Conservation (phyloP, 495 filamentous ascomycete genomes). For the Cercophora samala region DNA sequence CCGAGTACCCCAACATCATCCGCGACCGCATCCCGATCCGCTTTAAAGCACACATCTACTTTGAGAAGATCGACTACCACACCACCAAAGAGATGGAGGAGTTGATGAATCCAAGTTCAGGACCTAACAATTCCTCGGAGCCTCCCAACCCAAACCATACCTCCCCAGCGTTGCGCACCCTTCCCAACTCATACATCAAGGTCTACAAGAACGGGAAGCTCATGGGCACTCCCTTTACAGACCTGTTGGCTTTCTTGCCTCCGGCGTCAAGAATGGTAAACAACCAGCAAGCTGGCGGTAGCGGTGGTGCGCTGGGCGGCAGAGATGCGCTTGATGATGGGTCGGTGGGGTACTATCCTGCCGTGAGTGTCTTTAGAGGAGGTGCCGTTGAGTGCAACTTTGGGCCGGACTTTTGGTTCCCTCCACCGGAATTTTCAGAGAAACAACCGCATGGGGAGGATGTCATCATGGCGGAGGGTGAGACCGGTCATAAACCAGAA, state of each 20-base stretch:
- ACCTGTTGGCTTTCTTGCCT: conserved; percentile 87
- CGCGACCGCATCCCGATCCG: conserved; percentile 92
- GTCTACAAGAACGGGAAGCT: conserved; percentile 87
- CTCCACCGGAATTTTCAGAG: conserved; percentile 54
- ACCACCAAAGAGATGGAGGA: conserved; percentile 85
- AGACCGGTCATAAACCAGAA: conserved; percentile 20
- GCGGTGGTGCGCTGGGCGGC: conserved; percentile 24
- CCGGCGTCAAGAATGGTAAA: conserved; percentile 75
- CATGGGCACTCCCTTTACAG: conserved; percentile 83
- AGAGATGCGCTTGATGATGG: conserved; percentile 87
- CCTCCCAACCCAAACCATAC: conserved; percentile 68
- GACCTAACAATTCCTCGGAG: conserved; percentile 39
- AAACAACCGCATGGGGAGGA: conserved; percentile 35
- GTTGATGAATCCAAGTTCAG: conserved; percentile 66
- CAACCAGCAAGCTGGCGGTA: conserved; percentile 56
- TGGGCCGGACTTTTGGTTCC: conserved; percentile 84
- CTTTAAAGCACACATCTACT: conserved; percentile 88
- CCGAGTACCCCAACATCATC: conserved; percentile 67
- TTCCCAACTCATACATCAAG: conserved; percentile 81
- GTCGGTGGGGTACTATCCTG: conserved; percentile 91
- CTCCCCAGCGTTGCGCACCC: conserved; percentile 67
- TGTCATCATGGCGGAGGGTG: conserved; percentile 50
- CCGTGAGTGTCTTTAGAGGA: conserved; percentile 85
- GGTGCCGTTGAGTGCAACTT: conserved; percentile 91
- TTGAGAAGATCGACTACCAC: conserved; percentile 91